These are phyloP conservation scores for Aspergillus uvarum DNA, from an alignment of 2,329 filamentous ascomycete species.

Conservation along the genomic window DNA sequence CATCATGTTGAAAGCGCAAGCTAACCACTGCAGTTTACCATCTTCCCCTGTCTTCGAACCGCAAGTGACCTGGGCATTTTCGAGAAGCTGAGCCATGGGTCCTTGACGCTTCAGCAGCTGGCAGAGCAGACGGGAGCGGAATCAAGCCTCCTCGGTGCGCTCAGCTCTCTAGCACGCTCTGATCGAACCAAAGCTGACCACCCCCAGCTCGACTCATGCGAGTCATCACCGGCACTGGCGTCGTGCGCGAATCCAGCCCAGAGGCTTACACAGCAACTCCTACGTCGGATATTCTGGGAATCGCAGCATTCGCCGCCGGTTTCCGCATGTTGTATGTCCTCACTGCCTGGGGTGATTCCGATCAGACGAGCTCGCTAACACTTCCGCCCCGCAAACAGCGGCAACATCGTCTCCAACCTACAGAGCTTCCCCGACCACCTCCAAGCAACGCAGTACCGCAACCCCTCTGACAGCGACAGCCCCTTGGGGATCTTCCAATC, in stretches of 20 bases:
- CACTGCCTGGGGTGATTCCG: neutral
- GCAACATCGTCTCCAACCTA: neutral
- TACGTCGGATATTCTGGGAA: conserved; percentile 9
- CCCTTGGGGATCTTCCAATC: conserved; percentile 21
- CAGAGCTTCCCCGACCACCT: conserved; percentile 2
- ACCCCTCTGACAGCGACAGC: conserved; percentile 11
- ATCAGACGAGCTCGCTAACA: neutral
- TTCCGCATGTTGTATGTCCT: conserved; percentile 1
- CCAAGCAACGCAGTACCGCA: conserved; percentile 1
- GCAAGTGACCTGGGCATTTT: conserved; percentile 2
- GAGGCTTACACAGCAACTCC: conserved; percentile 2
- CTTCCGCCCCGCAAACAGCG: neutral
- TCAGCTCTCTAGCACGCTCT: neutral
- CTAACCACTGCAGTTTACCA: neutral
- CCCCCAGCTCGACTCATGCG: conserved; percentile 2
- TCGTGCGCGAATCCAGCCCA: neutral
- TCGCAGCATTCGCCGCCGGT: conserved; percentile 6
- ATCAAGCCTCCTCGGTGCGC: neutral
- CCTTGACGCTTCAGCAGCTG: neutral
- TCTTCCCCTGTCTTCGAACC: neutral
- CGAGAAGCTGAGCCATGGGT: neutral
- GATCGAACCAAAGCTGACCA: neutral
- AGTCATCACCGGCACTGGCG: neutral
- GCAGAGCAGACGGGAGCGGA: conserved; percentile 3
- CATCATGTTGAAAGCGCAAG: neutral